Conservation (phyloP, 176 grass and related monocot species). For the Oryza longistaminata region DNA sequence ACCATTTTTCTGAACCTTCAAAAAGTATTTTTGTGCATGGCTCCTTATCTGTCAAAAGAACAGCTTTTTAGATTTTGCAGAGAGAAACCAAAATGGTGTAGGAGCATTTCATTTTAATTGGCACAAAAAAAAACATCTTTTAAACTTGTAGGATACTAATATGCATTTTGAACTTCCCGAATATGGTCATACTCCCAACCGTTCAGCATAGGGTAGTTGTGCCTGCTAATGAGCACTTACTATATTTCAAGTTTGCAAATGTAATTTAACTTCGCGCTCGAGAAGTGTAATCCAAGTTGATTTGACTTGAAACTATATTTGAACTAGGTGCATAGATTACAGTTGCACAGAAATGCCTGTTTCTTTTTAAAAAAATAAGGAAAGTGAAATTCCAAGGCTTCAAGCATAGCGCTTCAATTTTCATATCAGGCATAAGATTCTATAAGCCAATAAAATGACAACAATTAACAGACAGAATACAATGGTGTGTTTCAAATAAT, state of each 20-base stretch:
- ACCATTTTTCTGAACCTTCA: conserved; percentile 91
- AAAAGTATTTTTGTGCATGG: conserved; percentile 96
- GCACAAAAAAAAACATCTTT: not conserved
- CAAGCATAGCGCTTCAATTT: not conserved
- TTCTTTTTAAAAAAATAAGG: not conserved
- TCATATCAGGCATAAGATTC: not conserved
- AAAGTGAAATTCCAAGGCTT: not conserved
- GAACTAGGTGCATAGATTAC: not conserved
- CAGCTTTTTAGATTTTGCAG: not conserved
- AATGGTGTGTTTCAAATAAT: not conserved
- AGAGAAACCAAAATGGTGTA: not conserved
- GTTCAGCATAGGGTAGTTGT: not conserved
- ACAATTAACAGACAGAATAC: not conserved
- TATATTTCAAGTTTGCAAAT: not conserved
- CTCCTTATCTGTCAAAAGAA: conserved; percentile 82
- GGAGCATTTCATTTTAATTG: not conserved
- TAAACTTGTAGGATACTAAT: not conserved
- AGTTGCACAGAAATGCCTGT: not conserved
- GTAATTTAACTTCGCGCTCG: not conserved
- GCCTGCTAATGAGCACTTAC: not conserved
- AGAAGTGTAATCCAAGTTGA: not conserved
- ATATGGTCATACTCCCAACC: not conserved
- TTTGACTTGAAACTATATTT: not conserved
- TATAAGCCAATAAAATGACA: not conserved
- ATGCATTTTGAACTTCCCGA: not conserved